phyloP scores from a whole-genome alignment of 192 early-diverging fungal genomes.

The Glomus cerebriforme region DNA sequence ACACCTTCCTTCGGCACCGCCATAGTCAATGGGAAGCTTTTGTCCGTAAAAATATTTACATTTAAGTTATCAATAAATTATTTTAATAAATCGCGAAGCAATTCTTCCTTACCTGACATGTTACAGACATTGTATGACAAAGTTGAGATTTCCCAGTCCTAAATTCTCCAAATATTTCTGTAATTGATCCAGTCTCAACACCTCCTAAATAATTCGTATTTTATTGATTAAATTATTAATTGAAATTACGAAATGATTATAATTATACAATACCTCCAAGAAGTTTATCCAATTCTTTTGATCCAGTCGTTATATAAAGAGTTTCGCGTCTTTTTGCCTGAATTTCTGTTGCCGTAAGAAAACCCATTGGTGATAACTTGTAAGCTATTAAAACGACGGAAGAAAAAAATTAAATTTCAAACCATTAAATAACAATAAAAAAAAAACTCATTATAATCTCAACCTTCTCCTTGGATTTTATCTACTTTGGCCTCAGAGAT shows the following conservation, averaged over 20 bases:
- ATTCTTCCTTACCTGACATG: conserved; percentile 77
- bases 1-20: conserved; percentile 93
- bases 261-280: conserved; percentile 66
- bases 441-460: background rate
- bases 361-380: conserved; percentile 92
- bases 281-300: conserved; percentile 87
- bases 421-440: background rate
- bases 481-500: conserved; percentile 96
- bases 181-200: conserved; percentile 95
- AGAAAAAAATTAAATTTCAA: conserved; percentile 22
- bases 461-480: conserved; percentile 88
- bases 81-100: background rate
- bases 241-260: background rate
- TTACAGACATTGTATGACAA: conserved; percentile 94
- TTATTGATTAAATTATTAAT: background rate
- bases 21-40: conserved; percentile 79
- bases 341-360: conserved; percentile 92
- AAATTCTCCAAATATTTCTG: conserved; percentile 98
- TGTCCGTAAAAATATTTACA: background rate
- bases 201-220: conserved; percentile 55
- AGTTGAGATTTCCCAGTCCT: conserved; percentile 97
- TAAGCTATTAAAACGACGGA: conserved; percentile 57
- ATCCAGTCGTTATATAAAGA: conserved; percentile 86
- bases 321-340: conserved; percentile 80
- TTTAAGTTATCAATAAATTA: background rate